Base-by-base conservation (phyloP, 1,284 basidiomycete genomes). In the Cryptococcus neoformans region DNA sequence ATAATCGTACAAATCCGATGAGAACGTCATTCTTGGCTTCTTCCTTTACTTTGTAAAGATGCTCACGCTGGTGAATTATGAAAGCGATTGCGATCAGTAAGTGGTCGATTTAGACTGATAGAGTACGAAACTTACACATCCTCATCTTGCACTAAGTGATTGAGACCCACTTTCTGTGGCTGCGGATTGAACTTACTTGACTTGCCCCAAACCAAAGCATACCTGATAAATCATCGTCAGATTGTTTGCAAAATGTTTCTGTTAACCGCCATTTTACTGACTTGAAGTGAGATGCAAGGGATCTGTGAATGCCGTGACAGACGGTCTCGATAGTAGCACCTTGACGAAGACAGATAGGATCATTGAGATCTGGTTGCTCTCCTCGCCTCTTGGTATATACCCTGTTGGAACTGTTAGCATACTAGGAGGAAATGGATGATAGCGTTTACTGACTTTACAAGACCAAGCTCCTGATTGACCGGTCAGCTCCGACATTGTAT, bases 361-460 rank as follows among this genome's bases (percentile, higher is more conserved):
- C 95, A 1, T 82, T 79, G 16, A 98, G 78, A 73, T 98, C 95
- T 2, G 95, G 92, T 65, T 89, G 89, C 38, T 83, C 89, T n/a
- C 94, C 95, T 49, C 95, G 84, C 76, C 94, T 94, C 79, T 97
- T 98, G 2, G 94, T 97, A 78, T 97, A 98, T 54, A 97, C 86
- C 53, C 73, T 76, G 49, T 1, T 28, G 2, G 1, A 28, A 48
- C 42, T 34, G 45, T 53, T 55, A 61, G 58, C 21, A 42, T 17
- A 28, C 17, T 53, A 7, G 17, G 16, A 28, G 14, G 28, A 21
- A 44, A n/a, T n/a, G 6, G 40, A 41, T 35, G 17, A 4, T 2
- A 8, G 50, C 44, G 21, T 38, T 37, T 28, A 58, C 73, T 59
- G 54, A 76, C 76, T 92, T 93, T 52, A 94, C 92, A 16, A 94